A percentile compares a stretch with the other conserved stretches of the same genome.
These are phyloP conservation scores for Hygrophila difformis DNA, from an alignment of 257 asterid genomes.

Conservation along the genomic window DNA sequence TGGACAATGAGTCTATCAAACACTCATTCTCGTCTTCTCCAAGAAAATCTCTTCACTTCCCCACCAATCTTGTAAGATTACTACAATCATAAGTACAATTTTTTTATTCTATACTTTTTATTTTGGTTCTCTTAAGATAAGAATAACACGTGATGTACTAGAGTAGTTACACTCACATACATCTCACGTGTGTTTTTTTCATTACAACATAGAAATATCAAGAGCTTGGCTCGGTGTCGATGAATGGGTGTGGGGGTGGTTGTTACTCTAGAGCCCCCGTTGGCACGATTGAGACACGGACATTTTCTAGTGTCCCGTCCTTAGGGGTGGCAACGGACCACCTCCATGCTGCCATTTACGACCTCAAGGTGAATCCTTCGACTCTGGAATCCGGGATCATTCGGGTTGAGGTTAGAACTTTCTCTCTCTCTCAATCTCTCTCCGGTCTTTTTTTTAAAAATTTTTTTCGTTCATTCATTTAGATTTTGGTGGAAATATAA, in stretches of 20 bases:
- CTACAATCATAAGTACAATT: no score
- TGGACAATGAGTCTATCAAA: slow-evolving; percentile 37
- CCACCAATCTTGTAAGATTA: no score
- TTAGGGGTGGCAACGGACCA: slow-evolving; percentile 48
- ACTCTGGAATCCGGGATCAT: slow-evolving; percentile 57
- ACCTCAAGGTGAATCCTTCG: slow-evolving; percentile 34
- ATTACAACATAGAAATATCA: slow-evolving; percentile 48
- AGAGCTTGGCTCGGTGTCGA: slow-evolving; percentile 39
- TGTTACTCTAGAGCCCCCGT: slow-evolving; percentile 50
- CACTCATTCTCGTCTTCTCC: slow-evolving; percentile 26
- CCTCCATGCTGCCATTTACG: slow-evolving; percentile 54
- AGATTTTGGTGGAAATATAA: background rate
- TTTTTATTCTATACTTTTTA: no score
- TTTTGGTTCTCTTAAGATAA: no score
- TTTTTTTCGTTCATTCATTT: no score
- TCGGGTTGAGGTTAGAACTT: slow-evolving; percentile 70
- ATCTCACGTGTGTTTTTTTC: no score
- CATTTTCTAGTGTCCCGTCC: slow-evolving; percentile 38
- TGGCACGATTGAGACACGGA: slow-evolving; percentile 55
- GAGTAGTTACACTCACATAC: no score
- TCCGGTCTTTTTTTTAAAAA: no score
- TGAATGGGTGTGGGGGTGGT: slow-evolving; percentile 66
- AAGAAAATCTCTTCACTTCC: slow-evolving; percentile 32
- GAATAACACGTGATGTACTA: no score
- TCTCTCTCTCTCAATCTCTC: no score